These are phyloP conservation scores for Penicillium sp. DNA, from an alignment of 2,329 filamentous ascomycete genomes.

Conservation along the genomic window DNA sequence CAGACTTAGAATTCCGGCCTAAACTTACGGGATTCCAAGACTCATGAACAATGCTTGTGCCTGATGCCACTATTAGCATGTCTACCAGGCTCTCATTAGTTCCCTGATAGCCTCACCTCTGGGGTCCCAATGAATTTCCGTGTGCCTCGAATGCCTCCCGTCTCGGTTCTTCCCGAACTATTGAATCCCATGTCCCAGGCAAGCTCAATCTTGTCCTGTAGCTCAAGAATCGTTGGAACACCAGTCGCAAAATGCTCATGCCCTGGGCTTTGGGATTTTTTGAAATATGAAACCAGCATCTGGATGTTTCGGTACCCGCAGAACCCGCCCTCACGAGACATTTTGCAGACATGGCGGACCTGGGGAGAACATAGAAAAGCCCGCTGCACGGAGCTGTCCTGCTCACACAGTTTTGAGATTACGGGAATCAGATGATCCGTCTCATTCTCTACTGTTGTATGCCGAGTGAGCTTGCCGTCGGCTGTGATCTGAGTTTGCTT, in stretches of 20 bases:
- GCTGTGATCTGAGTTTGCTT: conserved; percentile 52
- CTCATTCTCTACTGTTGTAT: conserved; percentile 49
- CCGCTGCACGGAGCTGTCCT: conserved; percentile 63
- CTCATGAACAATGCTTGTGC: conserved; percentile 75
- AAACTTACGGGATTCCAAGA: conserved; percentile 63
- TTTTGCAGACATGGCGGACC: conserved; percentile 77
- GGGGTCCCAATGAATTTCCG: conserved; percentile 94
- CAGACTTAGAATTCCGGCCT: background rate
- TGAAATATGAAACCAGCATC: conserved; percentile 80
- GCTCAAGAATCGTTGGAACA: conserved; percentile 73
- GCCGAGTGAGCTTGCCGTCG: conserved; percentile 45
- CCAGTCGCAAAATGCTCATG: conserved; percentile 58
- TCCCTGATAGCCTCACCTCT: conserved; percentile 57
- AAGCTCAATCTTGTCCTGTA: conserved; percentile 82
- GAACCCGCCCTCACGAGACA: conserved; percentile 81
- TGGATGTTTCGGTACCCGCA: conserved; percentile 96
- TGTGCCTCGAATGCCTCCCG: conserved; percentile 81
- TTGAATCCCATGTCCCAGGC: conserved; percentile 90
- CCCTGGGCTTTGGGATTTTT: conserved; percentile 57
- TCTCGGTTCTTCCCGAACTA: conserved; percentile 70
- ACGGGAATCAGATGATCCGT: conserved; percentile 59
- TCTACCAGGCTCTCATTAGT: background rate
- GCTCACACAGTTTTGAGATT: conserved; percentile 62
- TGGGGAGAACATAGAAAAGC: conserved; percentile 78
- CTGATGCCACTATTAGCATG: conserved; percentile 42